Conservation (phyloP, 495 filamentous ascomycete species). For the Cudoniella acicularis region DNA sequence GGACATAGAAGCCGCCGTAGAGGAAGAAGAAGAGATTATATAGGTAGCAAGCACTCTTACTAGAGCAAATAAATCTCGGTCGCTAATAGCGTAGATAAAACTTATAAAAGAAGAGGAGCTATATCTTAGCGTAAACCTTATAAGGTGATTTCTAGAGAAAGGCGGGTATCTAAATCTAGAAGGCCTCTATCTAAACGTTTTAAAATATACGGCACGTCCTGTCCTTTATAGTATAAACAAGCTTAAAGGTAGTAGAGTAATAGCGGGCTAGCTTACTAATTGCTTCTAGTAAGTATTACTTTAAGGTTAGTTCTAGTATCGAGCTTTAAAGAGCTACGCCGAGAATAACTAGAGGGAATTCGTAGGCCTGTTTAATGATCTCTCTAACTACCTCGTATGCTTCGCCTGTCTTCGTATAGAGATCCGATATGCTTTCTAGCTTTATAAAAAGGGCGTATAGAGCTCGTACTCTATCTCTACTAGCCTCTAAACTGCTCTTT, state of each 20-base stretch:
- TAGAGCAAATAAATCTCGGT: constrained; percentile 32
- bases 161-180: no score
- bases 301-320: constrained; percentile 17
- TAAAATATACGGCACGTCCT: constrained; percentile 19
- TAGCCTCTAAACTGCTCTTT: constrained; percentile 1
- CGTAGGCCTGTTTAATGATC: constrained; percentile 11
- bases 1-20: constrained; percentile 16
- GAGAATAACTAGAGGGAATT: constrained; percentile 1
- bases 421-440: constrained; percentile 14
- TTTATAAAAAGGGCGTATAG: constrained; percentile 6
- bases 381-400: not conserved
- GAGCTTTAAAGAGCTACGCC: not conserved
- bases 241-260: constrained; percentile 21
- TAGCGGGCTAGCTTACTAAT: constrained; percentile 29
- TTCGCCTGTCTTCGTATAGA: not conserved
- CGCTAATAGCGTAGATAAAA: constrained; percentile 19
- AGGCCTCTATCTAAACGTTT: no score
- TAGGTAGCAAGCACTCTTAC: constrained; percentile 35
- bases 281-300: constrained; percentile 22
- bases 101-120: constrained; percentile 38
- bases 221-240: constrained; percentile 25
- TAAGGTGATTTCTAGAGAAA: no score
- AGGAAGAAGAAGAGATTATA: constrained; percentile 22
- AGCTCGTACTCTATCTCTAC: constrained; percentile 5
- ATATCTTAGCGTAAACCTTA: constrained; percentile 38